phyloP scores from a whole-genome alignment of 2,329 filamentous ascomycete genomes.

The Phialophora tarda region DNA sequence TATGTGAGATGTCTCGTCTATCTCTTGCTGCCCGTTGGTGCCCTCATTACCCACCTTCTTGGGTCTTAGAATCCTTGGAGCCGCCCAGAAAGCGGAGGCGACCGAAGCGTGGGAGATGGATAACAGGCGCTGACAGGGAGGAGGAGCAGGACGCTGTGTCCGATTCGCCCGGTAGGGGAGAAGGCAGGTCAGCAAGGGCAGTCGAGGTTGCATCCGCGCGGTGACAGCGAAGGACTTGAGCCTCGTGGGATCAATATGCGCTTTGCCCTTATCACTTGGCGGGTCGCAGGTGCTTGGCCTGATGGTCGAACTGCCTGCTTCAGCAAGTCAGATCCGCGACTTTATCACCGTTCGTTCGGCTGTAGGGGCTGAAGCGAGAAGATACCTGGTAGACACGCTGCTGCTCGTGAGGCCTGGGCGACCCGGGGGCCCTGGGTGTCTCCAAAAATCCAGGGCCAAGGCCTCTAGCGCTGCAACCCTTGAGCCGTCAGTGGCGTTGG shows the following conservation, averaged over 20 bases:
- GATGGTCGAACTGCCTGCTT: conserved; percentile 8
- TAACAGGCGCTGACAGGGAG: conserved; percentile 7
- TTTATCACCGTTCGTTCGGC: background rate
- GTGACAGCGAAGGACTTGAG: conserved; percentile 9
- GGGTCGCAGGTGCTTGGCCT: conserved; percentile 4
- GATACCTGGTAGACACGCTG: background rate
- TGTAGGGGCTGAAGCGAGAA: conserved; percentile 6
- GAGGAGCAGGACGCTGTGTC: background rate
- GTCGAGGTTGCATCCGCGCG: conserved; percentile 21
- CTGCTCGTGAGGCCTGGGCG: background rate
- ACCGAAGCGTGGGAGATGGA: conserved; percentile 29
- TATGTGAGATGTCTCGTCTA: conserved; percentile 15
- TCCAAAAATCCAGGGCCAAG: conserved; percentile 12
- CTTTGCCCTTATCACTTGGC: conserved; percentile 23
- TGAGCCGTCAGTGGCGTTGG: conserved; percentile 10
- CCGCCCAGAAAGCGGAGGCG: conserved; percentile 28
- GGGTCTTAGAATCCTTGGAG: conserved; percentile 13
- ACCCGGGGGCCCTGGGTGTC: too few species aligned
- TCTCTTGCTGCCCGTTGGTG: conserved; percentile 23
- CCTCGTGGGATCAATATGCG: conserved; percentile 14
- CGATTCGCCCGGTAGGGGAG: conserved; percentile 12
- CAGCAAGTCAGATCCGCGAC: conserved; percentile 11
- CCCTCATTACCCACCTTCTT: conserved; percentile 17
- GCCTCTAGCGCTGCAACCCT: conserved; percentile 16
- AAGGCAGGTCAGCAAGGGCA: conserved; percentile 4